These are phyloP conservation scores for Camellia japonica DNA, from an alignment of 148 eudicot species.

Conservation along the genomic window DNA sequence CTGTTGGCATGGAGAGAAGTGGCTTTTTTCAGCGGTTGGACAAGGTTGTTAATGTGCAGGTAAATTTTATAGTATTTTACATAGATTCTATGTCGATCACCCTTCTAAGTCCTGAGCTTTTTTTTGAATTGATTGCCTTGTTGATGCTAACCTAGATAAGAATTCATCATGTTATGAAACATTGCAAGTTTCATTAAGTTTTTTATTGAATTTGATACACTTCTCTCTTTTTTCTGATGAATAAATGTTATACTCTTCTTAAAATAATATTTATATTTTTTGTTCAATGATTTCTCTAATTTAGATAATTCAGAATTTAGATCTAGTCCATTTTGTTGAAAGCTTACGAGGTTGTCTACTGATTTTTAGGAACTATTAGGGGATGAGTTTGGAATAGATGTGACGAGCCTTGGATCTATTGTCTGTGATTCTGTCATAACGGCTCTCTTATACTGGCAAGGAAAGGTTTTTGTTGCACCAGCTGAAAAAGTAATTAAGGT, in stretches of 20 bases:
- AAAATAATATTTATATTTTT: not conserved
- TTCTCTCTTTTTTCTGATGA: not conserved
- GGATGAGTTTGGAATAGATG: conserved; percentile 43
- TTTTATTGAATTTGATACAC: too few species aligned
- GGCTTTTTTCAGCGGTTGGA: too few species aligned
- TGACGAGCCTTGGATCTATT: conserved; percentile 51
- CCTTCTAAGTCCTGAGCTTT: too few species aligned
- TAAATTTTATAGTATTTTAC: too few species aligned
- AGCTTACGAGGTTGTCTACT: conserved; percentile 5
- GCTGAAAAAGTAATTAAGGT: conserved; percentile 73
- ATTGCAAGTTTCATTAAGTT: not conserved
- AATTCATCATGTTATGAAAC: not conserved
- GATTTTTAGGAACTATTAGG: conserved; percentile 49
- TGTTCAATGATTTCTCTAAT: not conserved
- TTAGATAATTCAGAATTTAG: not conserved
- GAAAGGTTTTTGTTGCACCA: conserved; percentile 69
- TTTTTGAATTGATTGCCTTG: too few species aligned
- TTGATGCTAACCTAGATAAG: too few species aligned
- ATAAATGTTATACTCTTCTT: not conserved
- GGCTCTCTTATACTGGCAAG: conserved; percentile 53
- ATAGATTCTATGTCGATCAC: too few species aligned
- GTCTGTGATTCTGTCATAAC: conserved; percentile 71
- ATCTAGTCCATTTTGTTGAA: not conserved
- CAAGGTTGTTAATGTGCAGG: too few species aligned
- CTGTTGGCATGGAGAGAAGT: too few species aligned